Base-by-base conservation (phyloP, 2,329 filamentous ascomycete species). In the Nemania serpens region DNA sequence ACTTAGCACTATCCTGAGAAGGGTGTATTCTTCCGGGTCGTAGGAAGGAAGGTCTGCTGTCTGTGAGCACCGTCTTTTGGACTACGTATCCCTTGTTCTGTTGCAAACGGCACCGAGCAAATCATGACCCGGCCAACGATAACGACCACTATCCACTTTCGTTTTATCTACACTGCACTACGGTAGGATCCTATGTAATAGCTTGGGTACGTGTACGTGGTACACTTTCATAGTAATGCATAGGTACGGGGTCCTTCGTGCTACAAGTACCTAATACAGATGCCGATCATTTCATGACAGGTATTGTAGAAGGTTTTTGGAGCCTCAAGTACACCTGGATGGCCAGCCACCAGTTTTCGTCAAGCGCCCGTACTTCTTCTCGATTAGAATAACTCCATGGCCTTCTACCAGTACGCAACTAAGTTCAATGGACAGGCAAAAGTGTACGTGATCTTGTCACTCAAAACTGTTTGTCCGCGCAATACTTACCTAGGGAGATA, bases 281-380 rank as follows among this genome's bases (percentile, higher is more conserved):
- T 29, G 7, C 25, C 25, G 3, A 29, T 29, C 25, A 29, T 29
- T n/a, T 29, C 25, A 39, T 22, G 48, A 42, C 41, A 59, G 66
- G 68, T 63, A 65, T 67, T 61, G 61, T n/a, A n/a, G n/a, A n/a
- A n/a, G n/a, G 56, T 59, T 61, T 59, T 56, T 50, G 55, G 58
- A 59, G 56, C 46, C 57, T 56, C 55, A 55, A 49, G 53, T 49
- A 49, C 33, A 41, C n/a, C 25, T 29, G 25, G 25, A 29, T 29
- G 3, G 25, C 25, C 25, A 29, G 25, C 25, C 25, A 29, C 25
- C 25, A 29, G 25, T 7, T 29, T 7, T 29, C 4, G 25, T 29
- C 7, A 7, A 29, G 25, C 25, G 25, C 25, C 25, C 7, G 3
- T 3, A 29, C 7, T 29, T 29, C n/a, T 42, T 58, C 46, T 15